phyloP scores from a whole-genome alignment of 2,329 filamentous ascomycete species.

The Cephalotrichum gorgonifer region DNA sequence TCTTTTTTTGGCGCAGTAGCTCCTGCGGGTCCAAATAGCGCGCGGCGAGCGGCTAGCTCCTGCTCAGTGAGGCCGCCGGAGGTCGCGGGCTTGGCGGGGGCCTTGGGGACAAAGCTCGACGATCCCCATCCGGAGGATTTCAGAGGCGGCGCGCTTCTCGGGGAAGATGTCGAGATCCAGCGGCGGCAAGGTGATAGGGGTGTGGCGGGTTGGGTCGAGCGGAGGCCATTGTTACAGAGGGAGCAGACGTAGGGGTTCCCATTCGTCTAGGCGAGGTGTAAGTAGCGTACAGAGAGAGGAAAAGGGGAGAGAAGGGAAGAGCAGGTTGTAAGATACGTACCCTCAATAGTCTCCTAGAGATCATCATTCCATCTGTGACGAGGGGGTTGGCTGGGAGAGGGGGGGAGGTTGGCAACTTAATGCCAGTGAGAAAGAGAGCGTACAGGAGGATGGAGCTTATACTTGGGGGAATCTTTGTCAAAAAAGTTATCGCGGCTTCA shows the following conservation, averaged over 20 bases:
- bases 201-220: not conserved
- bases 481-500: not conserved
- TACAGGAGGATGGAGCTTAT: not conserved
- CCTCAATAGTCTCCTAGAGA: slow-evolving; percentile 29
- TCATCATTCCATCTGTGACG: slow-evolving; percentile 21
- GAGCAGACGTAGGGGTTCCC: slow-evolving; percentile 29
- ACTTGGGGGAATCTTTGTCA: not conserved
- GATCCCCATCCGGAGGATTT: not conserved
- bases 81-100: not conserved
- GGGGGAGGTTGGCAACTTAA: not conserved
- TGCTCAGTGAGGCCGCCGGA: not conserved
- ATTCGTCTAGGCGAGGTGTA: slow-evolving; percentile 17
- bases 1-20: not conserved
- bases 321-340: slow-evolving; percentile 16
- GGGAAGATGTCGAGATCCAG: not conserved
- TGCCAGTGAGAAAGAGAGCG: not conserved
- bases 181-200: not conserved
- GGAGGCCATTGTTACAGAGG: slow-evolving; percentile 16
- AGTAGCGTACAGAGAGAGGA: too few relatives aligned
- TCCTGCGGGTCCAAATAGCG: not conserved
- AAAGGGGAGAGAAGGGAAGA: not conserved
- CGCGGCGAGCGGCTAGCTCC: not conserved
- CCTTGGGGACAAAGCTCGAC: not conserved
- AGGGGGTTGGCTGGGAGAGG: not conserved
- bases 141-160: not conserved